Conservation (phyloP, 208 protist species). For the Leptomonas seymouri region DNA sequence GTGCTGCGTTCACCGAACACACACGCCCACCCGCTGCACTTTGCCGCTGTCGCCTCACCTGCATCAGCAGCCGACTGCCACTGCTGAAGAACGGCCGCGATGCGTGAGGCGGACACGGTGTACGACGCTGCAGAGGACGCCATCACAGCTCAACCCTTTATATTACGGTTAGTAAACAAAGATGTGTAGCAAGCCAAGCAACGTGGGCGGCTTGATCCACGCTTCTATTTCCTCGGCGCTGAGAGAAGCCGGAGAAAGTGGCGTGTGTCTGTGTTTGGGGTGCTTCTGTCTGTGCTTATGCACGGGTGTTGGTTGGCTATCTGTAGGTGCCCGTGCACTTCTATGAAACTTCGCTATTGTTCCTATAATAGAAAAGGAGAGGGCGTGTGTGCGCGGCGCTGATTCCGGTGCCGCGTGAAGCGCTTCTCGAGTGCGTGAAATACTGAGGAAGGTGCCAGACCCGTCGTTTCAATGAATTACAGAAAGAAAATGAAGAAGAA, state of each 20-base stretch:
- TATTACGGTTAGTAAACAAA: background rate
- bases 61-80: constrained; percentile 36
- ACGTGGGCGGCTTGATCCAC: background rate
- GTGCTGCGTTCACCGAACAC: constrained; percentile 66
- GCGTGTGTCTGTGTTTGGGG: too few relatives aligned
- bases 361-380: too few relatives aligned
- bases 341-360: too few relatives aligned
- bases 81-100: constrained; percentile 42
- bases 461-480: background rate
- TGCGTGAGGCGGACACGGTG: constrained; percentile 49
- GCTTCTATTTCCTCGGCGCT: background rate
- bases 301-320: too few relatives aligned
- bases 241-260: too few relatives aligned
- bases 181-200: too few relatives aligned
- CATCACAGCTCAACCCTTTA: background rate
- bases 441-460: too few relatives aligned
- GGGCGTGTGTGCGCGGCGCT: too few relatives aligned
- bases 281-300: too few relatives aligned
- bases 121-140: constrained; percentile 19
- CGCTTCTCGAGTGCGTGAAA: too few relatives aligned
- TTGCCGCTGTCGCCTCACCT: constrained; percentile 29
- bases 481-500: constrained; percentile 1
- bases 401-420: too few relatives aligned
- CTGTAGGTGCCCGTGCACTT: too few relatives aligned
- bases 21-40: constrained; percentile 54